Base-by-base conservation (phyloP, 2,329 filamentous ascomycete genomes). In the Harringtonia aguacate region DNA sequence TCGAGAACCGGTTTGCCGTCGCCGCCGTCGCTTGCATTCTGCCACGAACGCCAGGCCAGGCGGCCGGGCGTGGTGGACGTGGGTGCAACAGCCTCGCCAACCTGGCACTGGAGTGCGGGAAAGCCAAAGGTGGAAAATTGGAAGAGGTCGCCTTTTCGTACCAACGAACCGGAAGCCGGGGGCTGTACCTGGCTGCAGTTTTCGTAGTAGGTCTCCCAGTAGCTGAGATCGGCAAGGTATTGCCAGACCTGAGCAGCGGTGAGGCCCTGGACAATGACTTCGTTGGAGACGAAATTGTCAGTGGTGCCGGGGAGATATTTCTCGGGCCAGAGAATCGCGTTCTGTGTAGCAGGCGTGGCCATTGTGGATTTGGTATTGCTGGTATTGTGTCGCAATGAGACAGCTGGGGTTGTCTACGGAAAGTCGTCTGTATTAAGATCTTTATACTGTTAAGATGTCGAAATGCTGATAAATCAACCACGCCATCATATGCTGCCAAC, bases 201-300 rank as follows among this genome's bases (percentile, higher is more conserved):
- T 37, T 45, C 38, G 27, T 45, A 40, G 31, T 45, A 45, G n/a
- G n/a, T 5, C 24, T 33, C 22, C 43, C 43, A 45, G 17, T 41
- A 37, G 9, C 18, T 14, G 17, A n/a, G 20, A 37, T 45, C 38
- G 4, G 38, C 43, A 8, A 45, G 15, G 17, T 14, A 34, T 3
- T 31, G 22, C 43, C 37, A 45, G n/a, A 41, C 33, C 6, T 45
- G 14, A 14, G 24, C 20, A 2, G 43, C 33, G 4, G 37, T 37
- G 22, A 45, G 33, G 34, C 38, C 43, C 4, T 17, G 20, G 14
- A 29, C 38, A 18, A 41, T 18, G 33, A 45, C 43, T 27, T 45
- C 43, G 33, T 45, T 45, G 43, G 43, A 45, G 31, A 45, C 43
- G 20, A 30, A 41, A 33, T 45, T 45, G 43, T 45, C 43, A 3